phyloP scores from a whole-genome alignment of 345 rosid species.

The Eucalyptus paniculata region DNA sequence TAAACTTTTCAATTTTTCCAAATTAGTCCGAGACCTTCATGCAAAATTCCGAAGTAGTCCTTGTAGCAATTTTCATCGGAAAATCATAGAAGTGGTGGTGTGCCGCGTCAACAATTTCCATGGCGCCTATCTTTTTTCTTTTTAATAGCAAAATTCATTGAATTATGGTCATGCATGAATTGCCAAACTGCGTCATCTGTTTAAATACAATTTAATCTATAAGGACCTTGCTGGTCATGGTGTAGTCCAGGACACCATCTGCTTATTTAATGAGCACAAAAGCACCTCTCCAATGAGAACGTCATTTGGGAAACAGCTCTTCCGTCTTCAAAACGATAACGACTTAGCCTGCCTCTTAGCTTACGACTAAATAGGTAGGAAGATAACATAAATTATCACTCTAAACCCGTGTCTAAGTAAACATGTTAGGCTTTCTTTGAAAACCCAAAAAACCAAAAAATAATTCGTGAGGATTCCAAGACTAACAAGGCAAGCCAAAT shows the following conservation, averaged over 20 bases:
- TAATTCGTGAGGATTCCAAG: not conserved
- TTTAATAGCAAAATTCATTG: not conserved
- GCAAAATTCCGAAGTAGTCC: not conserved
- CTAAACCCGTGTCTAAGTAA: not conserved
- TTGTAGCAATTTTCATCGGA: accelerated
- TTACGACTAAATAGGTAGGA: not conserved
- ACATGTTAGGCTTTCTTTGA: not conserved
- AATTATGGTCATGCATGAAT: not conserved
- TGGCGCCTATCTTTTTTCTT: not conserved
- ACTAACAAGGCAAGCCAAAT: not conserved
- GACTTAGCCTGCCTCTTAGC: not conserved
- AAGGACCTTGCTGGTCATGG: not conserved
- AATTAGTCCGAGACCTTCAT: not conserved
- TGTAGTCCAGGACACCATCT: not conserved
- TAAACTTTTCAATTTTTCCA: not conserved
- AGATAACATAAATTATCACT: not conserved
- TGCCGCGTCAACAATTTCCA: too few relatives aligned
- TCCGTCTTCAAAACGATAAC: not conserved
- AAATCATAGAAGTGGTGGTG: too few relatives aligned
- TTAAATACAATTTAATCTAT: not conserved
- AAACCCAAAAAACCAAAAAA: not conserved
- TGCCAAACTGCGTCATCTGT: not conserved
- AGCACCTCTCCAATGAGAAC: not conserved
- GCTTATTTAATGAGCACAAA: not conserved
- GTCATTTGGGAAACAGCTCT: not conserved